These are phyloP conservation scores for Nicotiana undulata DNA, from an alignment of 257 asterid species.

Conservation along the genomic window DNA sequence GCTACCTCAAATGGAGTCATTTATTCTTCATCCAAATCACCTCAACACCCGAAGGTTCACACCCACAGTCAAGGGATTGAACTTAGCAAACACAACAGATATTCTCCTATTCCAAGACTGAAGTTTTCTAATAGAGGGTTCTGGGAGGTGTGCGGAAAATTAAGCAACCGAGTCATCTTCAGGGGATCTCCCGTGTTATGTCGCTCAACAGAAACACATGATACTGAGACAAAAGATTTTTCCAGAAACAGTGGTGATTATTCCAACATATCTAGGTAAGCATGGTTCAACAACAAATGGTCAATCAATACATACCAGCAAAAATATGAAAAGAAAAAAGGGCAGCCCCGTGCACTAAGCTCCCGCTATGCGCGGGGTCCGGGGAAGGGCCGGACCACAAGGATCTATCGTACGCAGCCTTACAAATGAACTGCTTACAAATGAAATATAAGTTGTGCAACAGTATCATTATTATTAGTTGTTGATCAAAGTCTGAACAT, in stretches of 20 bases:
- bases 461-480: neutral
- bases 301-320: neutral
- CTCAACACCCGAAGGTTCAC: constrained; percentile 49
- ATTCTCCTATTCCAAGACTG: constrained; percentile 30
- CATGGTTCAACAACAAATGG: neutral
- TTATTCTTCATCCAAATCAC: constrained; percentile 69
- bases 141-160: constrained; percentile 46
- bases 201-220: constrained; percentile 46
- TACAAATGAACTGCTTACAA: neutral
- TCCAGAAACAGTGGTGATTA: constrained; percentile 28
- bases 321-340: constrained; percentile 1
- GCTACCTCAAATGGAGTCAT: constrained; percentile 57
- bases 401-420: too few relatives aligned
- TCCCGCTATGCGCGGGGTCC: too few relatives aligned
- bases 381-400: too few relatives aligned
- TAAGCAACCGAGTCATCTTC: constrained; percentile 25
- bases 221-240: constrained; percentile 48
- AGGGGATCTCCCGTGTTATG: constrained; percentile 45
- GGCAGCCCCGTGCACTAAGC: too few relatives aligned
- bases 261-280: constrained; percentile 54
- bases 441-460: neutral
- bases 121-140: constrained; percentile 38
- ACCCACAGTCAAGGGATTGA: constrained; percentile 32
- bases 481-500: neutral
- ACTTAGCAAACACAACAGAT: constrained; percentile 33